These are phyloP conservation scores for Cryptomeria japonica DNA, from an alignment of 75 land plant species.

Conservation along the genomic window DNA sequence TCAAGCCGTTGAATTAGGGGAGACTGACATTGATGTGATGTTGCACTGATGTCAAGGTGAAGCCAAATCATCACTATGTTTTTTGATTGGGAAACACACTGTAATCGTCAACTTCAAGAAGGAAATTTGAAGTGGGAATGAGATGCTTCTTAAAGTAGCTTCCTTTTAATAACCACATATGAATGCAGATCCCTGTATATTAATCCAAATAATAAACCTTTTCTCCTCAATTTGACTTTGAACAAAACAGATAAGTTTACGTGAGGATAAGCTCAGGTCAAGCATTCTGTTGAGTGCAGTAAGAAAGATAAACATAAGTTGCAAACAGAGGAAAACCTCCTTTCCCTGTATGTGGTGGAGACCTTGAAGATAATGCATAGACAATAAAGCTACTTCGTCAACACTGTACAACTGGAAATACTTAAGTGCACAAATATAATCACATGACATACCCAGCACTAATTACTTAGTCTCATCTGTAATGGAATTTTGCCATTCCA, in stretches of 20 bases:
- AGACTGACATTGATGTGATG: neutral
- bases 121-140: neutral
- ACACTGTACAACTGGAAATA: neutral
- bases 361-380: neutral
- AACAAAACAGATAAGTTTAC: neutral
- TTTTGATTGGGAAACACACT: no score
- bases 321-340: neutral
- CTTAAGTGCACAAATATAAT: neutral
- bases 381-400: neutral
- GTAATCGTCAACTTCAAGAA: neutral
- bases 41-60: neutral
- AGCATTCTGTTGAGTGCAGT: neutral
- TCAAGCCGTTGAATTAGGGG: neutral
- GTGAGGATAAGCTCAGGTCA: neutral
- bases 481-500: neutral
- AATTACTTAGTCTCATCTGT: neutral
- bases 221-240: neutral
- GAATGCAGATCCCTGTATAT: neutral
- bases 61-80: neutral
- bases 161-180: no score
- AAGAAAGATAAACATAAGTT: neutral
- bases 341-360: no score
- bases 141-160: no score
- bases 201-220: neutral
- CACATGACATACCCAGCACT: neutral